phyloP scores from a whole-genome alignment of 257 asterid genomes.

The Przewalskia tangutica region DNA sequence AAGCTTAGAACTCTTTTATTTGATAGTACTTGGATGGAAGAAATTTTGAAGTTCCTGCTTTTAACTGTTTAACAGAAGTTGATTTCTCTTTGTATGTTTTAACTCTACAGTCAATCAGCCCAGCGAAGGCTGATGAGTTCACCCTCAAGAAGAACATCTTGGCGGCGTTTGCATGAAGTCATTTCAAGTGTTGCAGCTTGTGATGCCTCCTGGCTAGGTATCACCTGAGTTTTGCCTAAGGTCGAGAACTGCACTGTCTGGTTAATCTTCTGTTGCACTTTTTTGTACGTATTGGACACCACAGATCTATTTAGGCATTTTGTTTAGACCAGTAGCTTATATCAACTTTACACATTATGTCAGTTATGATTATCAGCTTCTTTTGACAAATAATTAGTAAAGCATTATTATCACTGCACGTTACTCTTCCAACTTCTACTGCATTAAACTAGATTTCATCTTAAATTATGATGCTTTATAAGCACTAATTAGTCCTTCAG shows the following conservation, averaged over 20 bases:
- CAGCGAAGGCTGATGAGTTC: conserved; percentile 78
- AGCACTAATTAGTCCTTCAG: neutral
- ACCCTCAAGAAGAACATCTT: conserved; percentile 80
- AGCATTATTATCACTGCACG: neutral
- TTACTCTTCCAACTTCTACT: neutral
- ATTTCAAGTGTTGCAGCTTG: conserved; percentile 6
- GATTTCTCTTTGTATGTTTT: neutral
- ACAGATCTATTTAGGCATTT: neutral
- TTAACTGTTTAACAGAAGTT: neutral
- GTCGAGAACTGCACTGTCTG: conserved; percentile 13
- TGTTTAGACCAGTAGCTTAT: neutral
- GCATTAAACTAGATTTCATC: neutral
- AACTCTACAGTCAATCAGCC: conserved; percentile 55
- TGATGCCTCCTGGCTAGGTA: conserved; percentile 1
- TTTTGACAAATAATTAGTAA: neutral
- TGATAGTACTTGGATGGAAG: neutral
- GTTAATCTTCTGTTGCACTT: conserved; percentile 6
- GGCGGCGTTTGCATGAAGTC: conserved; percentile 38
- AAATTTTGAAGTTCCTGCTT: neutral
- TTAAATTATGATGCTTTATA: neutral
- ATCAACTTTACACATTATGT: neutral
- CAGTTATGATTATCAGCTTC: neutral
- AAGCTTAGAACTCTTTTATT: neutral
- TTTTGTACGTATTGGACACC: conserved; percentile 1
- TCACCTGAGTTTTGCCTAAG: neutral